Base-by-base conservation (phyloP, 371 early-diverging fungal genomes). In the Mortierella sp. region DNA sequence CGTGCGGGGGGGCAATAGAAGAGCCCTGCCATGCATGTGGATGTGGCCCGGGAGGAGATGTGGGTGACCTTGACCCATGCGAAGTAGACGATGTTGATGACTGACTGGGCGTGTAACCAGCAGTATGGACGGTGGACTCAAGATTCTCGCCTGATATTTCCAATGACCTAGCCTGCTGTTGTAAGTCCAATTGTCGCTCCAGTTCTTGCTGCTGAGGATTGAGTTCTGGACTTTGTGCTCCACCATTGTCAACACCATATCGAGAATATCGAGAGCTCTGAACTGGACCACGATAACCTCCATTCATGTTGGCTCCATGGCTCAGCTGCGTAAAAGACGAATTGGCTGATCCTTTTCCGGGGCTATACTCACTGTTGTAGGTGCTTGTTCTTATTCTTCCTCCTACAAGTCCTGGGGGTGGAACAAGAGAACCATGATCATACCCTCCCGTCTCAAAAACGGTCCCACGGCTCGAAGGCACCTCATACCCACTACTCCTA, bases 381-480 rank as follows among this genome's bases (percentile, higher is more conserved):
- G 39, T 46, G 23, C 27, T 48, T 18, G 41, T 23, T 14, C 26
- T 47, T 26, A 57, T 30, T 8, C 58, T 54, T 48, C 53, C 48
- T 34, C 64, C 64, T 42, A 58, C 64, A 4, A 70, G 24, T 34
- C 59, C 63, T 19, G 71, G 64, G 5, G 57, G 45, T 7, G 58
- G 54, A 28, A 58, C 59, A 48, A 63, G 58, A 19, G 52, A 54
- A 5, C 54, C 54, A 8, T 63, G 64, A 27, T 70, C 64, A 49
- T 42, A 70, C 1, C 58, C 31, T 6, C 55, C 60, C 6, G 49
- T 56, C 28, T 61, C 48, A 10, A 16, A 48, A 31, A 21, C 13
- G 13, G 43, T 43, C 2, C 54, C 54, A 12, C 16, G 31, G 14
- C 7, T 14, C 12, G 14, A 27, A n/a, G 56, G 41, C 19, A 16